Evolutionary conservation across 352 stramenopile genomes (phyloP), one percentile per base, ranked within the genome.

Genomic region (Phytophthora citricola): DNA sequence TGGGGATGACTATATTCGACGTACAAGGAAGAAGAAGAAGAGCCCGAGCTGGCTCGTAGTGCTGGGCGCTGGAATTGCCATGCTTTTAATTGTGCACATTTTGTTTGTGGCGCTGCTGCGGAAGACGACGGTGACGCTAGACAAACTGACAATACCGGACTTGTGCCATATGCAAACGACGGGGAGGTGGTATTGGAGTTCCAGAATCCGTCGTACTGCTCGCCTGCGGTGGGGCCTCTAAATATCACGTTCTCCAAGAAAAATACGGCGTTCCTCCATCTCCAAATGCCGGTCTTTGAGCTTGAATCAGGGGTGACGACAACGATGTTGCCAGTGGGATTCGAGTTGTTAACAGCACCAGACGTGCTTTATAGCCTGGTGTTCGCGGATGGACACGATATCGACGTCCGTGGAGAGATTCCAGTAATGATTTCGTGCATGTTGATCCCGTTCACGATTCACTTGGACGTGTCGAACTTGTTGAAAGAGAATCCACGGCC

Each of bases 141-240:
- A 82, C 22, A 73, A 81, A 43, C 66, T 93, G 20, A 91, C 77
- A 26, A 48, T 95, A 9, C 83, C 87, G 2, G 87, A 95, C 22
- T 51, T 95, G 46, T 95, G 87, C 51, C 84, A 93, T 55, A 43
- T 47, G 12, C 66, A 68, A 12, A 86, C 78, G 17, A 51, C 73
- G 5, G 87, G 20, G 72, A 84, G 29, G 56, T 86, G 24, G 58
- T 90, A 14, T 22, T 95, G 34, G 63, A 80, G 54, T 82, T 92
- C 55, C 60, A 83, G 26, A 95, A 95, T 51, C 87, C 87, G 55
- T 93, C 85, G 31, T 93, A 91, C 50, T 95, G 87, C 62, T 76
- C 78, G 29, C 87, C 87, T 0, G 64, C 76, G 3, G 59, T 95
- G 29, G 83, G 85, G 0, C 75, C 82, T n/a, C 40, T 93, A 43